These are phyloP conservation scores for Ophiostoma himal-ulmi DNA, from an alignment of 2,329 filamentous ascomycete genomes.

Conservation along the genomic window DNA sequence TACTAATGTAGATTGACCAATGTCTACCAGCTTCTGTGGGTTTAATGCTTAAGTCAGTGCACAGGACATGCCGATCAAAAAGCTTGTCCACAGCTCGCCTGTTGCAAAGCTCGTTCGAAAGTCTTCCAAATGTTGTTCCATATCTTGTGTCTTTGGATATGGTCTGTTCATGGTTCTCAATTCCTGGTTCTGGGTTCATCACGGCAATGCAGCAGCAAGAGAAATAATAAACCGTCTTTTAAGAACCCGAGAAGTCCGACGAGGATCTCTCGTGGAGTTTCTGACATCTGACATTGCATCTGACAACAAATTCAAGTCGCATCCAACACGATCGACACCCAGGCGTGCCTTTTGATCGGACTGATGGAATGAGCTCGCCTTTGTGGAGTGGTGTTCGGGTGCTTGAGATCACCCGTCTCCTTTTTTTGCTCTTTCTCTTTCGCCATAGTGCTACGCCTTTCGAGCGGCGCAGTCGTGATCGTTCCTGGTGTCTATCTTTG, in stretches of 20 bases:
- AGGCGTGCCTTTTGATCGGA: background rate
- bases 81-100: background rate
- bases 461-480: background rate
- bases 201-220: background rate
- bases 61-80: background rate
- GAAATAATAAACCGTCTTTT: background rate
- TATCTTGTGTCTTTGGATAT: background rate
- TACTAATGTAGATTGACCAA: background rate
- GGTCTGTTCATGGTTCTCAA: background rate
- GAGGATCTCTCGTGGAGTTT: background rate
- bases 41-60: slow-evolving; percentile 1
- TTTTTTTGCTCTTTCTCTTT: background rate
- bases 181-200: background rate
- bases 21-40: background rate
- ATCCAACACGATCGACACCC: background rate
- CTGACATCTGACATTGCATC: background rate
- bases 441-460: background rate
- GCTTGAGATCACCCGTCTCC: background rate
- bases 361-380: background rate
- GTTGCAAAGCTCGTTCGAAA: background rate
- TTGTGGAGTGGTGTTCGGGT: background rate
- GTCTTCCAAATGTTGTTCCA: background rate
- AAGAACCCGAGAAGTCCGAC: background rate
- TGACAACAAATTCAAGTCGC: background rate
- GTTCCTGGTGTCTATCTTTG: background rate